Evolutionary conservation across 2,329 filamentous ascomycete species (phyloP), one percentile per base, ranked within the genome.

Genomic region (Penicillium sumatraense): DNA sequence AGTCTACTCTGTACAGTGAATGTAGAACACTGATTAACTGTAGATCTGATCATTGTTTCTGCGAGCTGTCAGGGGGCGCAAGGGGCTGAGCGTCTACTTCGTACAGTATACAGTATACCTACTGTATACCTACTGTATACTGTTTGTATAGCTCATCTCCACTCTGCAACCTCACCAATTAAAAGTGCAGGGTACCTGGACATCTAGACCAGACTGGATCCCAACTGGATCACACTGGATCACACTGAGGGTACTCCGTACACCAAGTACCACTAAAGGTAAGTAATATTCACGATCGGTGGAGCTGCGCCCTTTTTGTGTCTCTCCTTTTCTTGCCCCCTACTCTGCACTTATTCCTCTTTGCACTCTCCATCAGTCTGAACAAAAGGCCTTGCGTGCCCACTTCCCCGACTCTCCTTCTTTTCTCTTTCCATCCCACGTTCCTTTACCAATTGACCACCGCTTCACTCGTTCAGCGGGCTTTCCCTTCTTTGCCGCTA

Each of bases 381-480:
- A n/a, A 58, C 62, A 66, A 66, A 66, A 64, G 63, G 60, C 62
- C 57, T 58, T 60, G 51, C 61, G 51, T 66, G 60, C 63, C 62
- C 62, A 47, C 58, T 54, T 27, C 35, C 51, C 42, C 26, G 16
- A 20, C 26, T 31, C 27, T 46, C 26, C 42, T 31, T 31, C 47
- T 49, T 57, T 58, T 24, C 42, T 36, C 21, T 54, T 45, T 33
- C 38, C 29, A 38, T 55, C 46, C 58, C 49, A 60, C 57, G 54
- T 65, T 63, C 56, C 58, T 63, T 59, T 38, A 31, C 27, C 52
- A 52, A 60, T 50, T 71, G 68, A 72, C 66, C 61, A 75, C 68
- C 72, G 72, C 71, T 71, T 75, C 68, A 77, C 74, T 72, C 90
- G 76, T 92, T 93, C 80, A 92, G 90, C 90, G 89, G 89, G 85